Evolutionary conservation across 2,329 filamentous ascomycete genomes (phyloP).

Genomic region (Penicillium hesseltinei): DNA sequence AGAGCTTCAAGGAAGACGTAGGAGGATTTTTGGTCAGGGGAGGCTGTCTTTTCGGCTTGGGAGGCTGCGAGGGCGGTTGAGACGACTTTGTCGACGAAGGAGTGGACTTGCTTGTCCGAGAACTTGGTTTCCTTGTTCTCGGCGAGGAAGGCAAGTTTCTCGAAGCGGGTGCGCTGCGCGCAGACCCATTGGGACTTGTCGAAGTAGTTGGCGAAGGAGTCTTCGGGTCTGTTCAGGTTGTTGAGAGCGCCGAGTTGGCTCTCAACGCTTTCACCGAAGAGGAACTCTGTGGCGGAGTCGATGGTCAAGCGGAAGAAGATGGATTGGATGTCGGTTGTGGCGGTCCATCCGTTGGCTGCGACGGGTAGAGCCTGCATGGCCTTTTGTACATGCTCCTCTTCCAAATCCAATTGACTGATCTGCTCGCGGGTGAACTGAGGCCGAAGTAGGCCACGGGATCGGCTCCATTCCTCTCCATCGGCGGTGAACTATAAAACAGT

Average conservation of each 20-base stretch:
- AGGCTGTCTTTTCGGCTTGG: conserved; percentile 26
- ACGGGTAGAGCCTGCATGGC: conserved; percentile 68
- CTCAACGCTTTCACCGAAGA: conserved; percentile 73
- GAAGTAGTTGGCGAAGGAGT: conserved; percentile 37
- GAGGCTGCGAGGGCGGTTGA: conserved; percentile 36
- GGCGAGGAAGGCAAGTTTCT: conserved; percentile 28
- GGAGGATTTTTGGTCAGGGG: conserved; percentile 31
- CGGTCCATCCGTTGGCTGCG: conserved; percentile 47
- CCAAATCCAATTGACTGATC: conserved; percentile 75
- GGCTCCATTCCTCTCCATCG: conserved; percentile 75
- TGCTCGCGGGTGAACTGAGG: conserved; percentile 86
- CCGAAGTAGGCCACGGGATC: conserved; percentile 74
- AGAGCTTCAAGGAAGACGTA: conserved; percentile 54
- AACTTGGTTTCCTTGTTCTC: conserved; percentile 33
- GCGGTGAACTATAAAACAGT: conserved; percentile 55
- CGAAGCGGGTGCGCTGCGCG: conserved; percentile 27
- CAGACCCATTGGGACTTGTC: conserved; percentile 36
- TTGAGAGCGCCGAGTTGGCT: conserved; percentile 45
- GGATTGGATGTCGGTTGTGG: conserved; percentile 67
- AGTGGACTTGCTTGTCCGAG: conserved; percentile 39
- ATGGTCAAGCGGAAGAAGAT: conserved; percentile 83
- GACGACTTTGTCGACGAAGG: conserved; percentile 49
- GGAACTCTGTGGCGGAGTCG: conserved; percentile 81
- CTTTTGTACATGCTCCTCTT: conserved; percentile 73
- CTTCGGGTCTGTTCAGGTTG: conserved; percentile 52